Conservation (phyloP, 805 yeast genomes). For the Saccharomycopsis capsularis region DNA sequence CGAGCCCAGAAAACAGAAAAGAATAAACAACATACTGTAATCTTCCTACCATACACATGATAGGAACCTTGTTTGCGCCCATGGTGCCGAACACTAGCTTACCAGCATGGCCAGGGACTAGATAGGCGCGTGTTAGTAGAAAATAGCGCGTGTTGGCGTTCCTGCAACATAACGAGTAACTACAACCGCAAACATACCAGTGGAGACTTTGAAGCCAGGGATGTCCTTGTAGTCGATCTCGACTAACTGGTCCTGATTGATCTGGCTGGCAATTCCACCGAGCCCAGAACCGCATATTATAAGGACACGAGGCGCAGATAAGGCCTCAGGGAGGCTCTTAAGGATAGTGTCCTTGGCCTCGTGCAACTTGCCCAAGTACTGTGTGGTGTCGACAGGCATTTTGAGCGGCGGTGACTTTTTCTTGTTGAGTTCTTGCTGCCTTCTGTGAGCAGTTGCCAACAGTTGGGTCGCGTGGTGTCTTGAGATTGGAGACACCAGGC, state of each 20-base stretch:
- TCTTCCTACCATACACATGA: slow-evolving; percentile 90
- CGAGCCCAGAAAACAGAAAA: background rate
- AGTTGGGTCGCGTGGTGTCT: no score
- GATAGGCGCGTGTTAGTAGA: no score
- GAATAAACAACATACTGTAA: slow-evolving; percentile 42
- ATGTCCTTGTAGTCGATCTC: slow-evolving; percentile 58
- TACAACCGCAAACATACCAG: slow-evolving; percentile 34
- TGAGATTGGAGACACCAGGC: no score
- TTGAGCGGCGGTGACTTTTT: no score
- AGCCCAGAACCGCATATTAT: slow-evolving; percentile 94
- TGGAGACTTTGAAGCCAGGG: slow-evolving; percentile 75
- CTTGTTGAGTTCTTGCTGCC: no score
- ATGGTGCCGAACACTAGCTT: slow-evolving; percentile 71
- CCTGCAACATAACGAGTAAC: no score
- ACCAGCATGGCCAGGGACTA: slow-evolving; percentile 85
- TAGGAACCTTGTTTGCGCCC: slow-evolving; percentile 63
- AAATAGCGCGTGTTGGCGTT: no score
- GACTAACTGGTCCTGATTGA: slow-evolving; percentile 26
- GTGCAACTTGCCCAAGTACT: slow-evolving; percentile 10
- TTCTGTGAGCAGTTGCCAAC: no score
- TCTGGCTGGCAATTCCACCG: slow-evolving; percentile 68
- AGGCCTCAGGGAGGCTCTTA: slow-evolving; percentile 6
- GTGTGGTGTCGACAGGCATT: no score
- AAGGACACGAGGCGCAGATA: slow-evolving; percentile 50
- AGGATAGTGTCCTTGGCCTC: slow-evolving; percentile 11